phyloP scores from a whole-genome alignment of 345 rosid species.

The Bretschneidera sinensis region DNA sequence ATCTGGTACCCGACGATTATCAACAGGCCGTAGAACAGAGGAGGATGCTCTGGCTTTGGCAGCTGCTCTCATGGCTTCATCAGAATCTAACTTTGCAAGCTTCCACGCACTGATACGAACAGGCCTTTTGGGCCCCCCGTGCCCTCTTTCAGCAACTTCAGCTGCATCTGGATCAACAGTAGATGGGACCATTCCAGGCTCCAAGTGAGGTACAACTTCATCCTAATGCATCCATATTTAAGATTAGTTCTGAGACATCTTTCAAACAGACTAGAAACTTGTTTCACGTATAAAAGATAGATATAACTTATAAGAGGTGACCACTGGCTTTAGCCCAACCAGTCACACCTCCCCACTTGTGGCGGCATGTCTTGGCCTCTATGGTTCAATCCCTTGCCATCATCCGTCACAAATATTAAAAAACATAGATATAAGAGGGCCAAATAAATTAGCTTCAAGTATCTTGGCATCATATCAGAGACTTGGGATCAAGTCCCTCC shows the following conservation, averaged over 20 bases:
- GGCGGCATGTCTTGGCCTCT: no score
- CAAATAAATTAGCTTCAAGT: no score
- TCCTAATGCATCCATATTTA: slow-evolving; percentile 45
- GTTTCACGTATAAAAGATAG: neutral
- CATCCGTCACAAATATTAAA: no score
- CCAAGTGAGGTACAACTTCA: slow-evolving; percentile 93
- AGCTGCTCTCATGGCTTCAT: slow-evolving; percentile 83
- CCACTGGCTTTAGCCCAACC: no score
- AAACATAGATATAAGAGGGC: no score
- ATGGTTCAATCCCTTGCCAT: no score
- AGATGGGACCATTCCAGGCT: slow-evolving; percentile 94
- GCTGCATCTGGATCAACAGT: slow-evolving; percentile 93
- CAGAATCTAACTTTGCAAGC: slow-evolving; percentile 82
- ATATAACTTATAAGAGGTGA: neutral
- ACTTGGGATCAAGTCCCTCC: no score
- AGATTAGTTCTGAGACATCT: slow-evolving; percentile 1
- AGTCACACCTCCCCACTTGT: no score
- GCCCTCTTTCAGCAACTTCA: slow-evolving; percentile 60
- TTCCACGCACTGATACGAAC: slow-evolving; percentile 86
- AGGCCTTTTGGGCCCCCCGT: slow-evolving; percentile 60
- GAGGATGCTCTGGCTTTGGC: slow-evolving; percentile 98
- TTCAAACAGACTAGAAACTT: neutral
- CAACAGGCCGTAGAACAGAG: slow-evolving; percentile 76
- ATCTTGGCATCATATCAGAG: no score
- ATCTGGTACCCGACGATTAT: slow-evolving; percentile 48